These are phyloP conservation scores for Eucalyptus grandis DNA, from an alignment of 345 rosid genomes.

Conservation along the genomic window DNA sequence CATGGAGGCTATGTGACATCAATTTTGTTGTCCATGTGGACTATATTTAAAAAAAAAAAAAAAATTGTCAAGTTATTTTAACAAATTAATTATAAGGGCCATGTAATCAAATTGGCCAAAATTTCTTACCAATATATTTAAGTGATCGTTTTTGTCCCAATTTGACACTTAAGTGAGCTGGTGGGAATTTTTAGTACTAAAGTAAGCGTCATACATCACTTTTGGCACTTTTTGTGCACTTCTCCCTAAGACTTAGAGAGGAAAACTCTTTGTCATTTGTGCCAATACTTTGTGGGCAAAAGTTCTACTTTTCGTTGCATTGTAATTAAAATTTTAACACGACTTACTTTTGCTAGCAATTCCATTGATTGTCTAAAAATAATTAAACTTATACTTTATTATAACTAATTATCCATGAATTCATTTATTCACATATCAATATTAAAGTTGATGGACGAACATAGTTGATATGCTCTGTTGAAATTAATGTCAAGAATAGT, in stretches of 20 bases:
- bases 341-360: not conserved
- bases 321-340: not conserved
- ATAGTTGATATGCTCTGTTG: not conserved
- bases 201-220: accelerated
- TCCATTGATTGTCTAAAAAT: not conserved
- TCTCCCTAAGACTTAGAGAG: not conserved
- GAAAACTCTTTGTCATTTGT: not conserved
- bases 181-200: too few relatives aligned
- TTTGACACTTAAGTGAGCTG: too few relatives aligned
- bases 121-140: too few relatives aligned
- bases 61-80: too few relatives aligned
- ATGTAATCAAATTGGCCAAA: too few relatives aligned
- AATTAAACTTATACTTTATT: not conserved
- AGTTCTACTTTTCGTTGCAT: not conserved
- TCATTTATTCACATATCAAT: not conserved
- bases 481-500: not conserved
- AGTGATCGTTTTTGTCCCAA: too few relatives aligned
- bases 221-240: too few relatives aligned
- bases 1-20: too few relatives aligned
- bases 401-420: not conserved
- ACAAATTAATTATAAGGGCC: too few relatives aligned
- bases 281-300: not conserved
- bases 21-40: too few relatives aligned
- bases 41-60: too few relatives aligned
- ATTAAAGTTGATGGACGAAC: not conserved